Percentiles rank a stretch among this genome's conserved stretches.
These are phyloP conservation scores for Colletotrichum limetticola DNA, from an alignment of 2,329 filamentous ascomycete species.

Conservation along the genomic window DNA sequence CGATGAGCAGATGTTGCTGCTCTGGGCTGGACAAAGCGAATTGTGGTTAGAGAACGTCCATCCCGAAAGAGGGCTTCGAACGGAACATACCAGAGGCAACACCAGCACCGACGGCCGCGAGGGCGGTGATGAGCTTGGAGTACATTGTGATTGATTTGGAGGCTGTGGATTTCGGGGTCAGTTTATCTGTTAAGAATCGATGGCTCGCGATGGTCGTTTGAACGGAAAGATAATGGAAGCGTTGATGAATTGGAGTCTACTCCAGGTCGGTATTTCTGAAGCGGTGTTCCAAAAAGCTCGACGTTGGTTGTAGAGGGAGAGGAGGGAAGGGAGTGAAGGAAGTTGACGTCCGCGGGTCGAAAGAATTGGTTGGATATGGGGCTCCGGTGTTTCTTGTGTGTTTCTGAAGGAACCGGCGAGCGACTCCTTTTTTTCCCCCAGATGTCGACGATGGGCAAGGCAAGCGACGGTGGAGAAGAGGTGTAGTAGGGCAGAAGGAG, in stretches of 20 bases:
- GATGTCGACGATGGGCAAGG: constrained; percentile 18
- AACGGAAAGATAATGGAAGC: constrained; percentile 28
- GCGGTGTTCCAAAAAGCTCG: constrained; percentile 29
- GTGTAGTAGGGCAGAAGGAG: constrained; percentile 1
- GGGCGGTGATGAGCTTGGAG: constrained; percentile 56
- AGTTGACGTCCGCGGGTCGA: neutral
- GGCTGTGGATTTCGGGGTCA: constrained; percentile 18
- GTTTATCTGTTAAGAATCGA: constrained; percentile 2
- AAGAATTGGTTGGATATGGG: constrained; percentile 7
- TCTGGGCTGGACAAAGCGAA: constrained; percentile 42
- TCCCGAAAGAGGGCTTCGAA: constrained; percentile 40
- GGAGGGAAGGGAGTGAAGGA: neutral
- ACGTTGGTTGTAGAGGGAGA: neutral
- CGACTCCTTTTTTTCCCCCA: neutral
- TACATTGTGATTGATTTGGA: constrained; percentile 53
- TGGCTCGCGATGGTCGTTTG: neutral
- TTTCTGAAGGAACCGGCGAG: constrained; percentile 21
- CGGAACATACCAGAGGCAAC: constrained; percentile 56
- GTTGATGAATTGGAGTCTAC: constrained; percentile 18
- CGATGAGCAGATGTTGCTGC: constrained; percentile 45
- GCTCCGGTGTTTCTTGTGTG: constrained; percentile 25
- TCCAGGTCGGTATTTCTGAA: constrained; percentile 31
- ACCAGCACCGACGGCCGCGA: constrained; percentile 53
- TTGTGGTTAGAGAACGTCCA: neutral
- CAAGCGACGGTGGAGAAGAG: constrained; percentile 15